These are phyloP conservation scores for Neonectria punicea DNA, from an alignment of 2,329 filamentous ascomycete species.

Conservation along the genomic window DNA sequence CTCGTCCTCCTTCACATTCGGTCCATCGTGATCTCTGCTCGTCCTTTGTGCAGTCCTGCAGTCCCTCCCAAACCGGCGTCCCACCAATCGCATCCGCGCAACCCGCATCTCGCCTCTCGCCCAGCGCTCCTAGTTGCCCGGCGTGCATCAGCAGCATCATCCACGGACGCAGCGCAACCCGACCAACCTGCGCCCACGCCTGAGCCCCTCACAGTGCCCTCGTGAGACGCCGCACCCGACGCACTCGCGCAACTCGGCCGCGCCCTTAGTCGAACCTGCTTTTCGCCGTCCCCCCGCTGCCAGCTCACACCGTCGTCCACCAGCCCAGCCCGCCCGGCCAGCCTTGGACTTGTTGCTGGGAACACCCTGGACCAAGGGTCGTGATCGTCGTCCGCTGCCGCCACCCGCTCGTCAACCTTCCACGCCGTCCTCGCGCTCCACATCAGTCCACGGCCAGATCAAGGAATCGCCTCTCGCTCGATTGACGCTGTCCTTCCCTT, in stretches of 20 bases:
- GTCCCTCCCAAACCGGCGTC: slow-evolving; percentile 10
- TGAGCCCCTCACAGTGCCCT: slow-evolving; percentile 41
- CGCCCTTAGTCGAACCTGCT: slow-evolving; percentile 24
- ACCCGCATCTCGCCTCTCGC: slow-evolving; percentile 19
- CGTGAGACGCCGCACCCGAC: slow-evolving; percentile 6
- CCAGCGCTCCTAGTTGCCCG: slow-evolving; percentile 10
- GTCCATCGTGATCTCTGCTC: slow-evolving; percentile 15
- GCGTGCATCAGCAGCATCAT: slow-evolving; percentile 23
- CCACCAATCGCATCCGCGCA: slow-evolving; percentile 21
- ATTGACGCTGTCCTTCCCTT: slow-evolving; percentile 16
- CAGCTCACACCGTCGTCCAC: slow-evolving; percentile 30
- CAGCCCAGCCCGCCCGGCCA: slow-evolving; percentile 14
- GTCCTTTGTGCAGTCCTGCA: slow-evolving; percentile 5
- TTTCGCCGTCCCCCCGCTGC: slow-evolving; percentile 21
- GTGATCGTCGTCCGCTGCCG: slow-evolving; percentile 40
- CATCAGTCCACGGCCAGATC: slow-evolving; percentile 43
- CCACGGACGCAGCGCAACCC: slow-evolving; percentile 26
- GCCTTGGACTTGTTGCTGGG: slow-evolving; percentile 25
- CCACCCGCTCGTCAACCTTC: slow-evolving; percentile 34
- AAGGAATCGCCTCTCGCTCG: slow-evolving; percentile 31
- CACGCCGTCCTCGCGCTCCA: slow-evolving; percentile 40
- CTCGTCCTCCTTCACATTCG: slow-evolving; percentile 1
- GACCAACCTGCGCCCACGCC: slow-evolving; percentile 31
- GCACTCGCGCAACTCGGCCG: background rate
- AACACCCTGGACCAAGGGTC: slow-evolving; percentile 38